Evolutionary conservation across 139 green algal genomes (phyloP), one percentile per base, ranked within the genome.

Genomic region (Pleodorina starrii): DNA sequence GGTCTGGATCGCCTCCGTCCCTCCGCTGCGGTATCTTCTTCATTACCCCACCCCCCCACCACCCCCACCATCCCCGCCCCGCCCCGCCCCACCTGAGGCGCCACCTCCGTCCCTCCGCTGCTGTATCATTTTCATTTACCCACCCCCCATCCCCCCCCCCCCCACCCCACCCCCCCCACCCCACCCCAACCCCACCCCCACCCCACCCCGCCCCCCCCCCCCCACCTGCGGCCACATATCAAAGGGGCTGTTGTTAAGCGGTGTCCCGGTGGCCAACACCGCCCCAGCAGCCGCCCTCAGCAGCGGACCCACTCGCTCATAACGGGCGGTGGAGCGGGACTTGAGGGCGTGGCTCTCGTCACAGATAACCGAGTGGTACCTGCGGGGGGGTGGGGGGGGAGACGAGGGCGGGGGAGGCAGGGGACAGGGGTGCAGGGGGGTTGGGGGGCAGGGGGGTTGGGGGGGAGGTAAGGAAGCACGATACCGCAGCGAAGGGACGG

Each of bases 281-380:
- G 89, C 93, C 11, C 85, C 83, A 46, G 7, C 43, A 0, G 87
- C 89, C 0, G n/a, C 16, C 27, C 90, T 72, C 46, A 94, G 83
- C 42, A 92, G 12, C 38, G 78, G 60, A 16, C 32, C 51, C 42
- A 94, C 16, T 32, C 83, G 77, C 40, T 76, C 35, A 1, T 85
- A 90, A 74, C 91, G 90, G 43, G 90, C 50, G 25, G 91, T 79
- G 35, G 54, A 51, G 0, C 36, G 54, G 85, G 27, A 80, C 91
- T 96, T 96, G 43, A 96, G 89, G 17, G 46, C 42, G 87, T 96
- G 94, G 72, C 72, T 89, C 90, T 96, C 94, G 50, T 96, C 94
- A 38, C 85, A 92, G 27, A 95, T 94, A 35, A 96, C 69, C 6
- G 92, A 82, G 4, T 69, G 66, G 78, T 86, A 93, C 69, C 48